These are phyloP conservation scores for Marasmius oreades DNA, from an alignment of 1,284 basidiomycete genomes.

Conservation along the genomic window DNA sequence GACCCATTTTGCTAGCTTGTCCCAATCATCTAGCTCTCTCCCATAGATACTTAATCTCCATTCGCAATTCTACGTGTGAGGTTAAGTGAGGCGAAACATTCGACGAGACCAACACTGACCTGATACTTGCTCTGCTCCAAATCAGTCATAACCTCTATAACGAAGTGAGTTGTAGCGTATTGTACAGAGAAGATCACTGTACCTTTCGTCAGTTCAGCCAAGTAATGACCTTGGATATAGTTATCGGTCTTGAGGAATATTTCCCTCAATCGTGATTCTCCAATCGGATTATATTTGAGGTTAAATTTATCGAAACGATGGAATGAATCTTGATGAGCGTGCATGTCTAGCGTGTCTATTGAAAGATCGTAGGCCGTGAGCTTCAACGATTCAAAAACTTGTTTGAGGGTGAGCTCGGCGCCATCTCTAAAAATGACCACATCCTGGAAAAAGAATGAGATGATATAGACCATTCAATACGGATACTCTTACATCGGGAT, in stretches of 20 bases:
- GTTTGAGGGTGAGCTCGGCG: conserved; percentile 81
- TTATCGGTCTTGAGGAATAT: conserved; percentile 99
- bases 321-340: conserved; percentile 96
- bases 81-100: conserved; percentile 8
- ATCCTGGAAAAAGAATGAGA: conserved; percentile 54
- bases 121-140: conserved; percentile 99
- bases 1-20: conserved; percentile 97
- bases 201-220: conserved; percentile 95
- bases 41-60: conserved; percentile 98
- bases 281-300: conserved; percentile 90
- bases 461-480: background rate
- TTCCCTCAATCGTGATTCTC: conserved; percentile 92
- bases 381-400: conserved; percentile 95
- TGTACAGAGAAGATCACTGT: conserved; percentile 13
- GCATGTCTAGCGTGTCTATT: conserved; percentile 99
- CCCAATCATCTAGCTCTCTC: conserved; percentile 83
- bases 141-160: conserved; percentile 92
- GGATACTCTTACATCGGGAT: conserved; percentile 53
- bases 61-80: conserved; percentile 75
- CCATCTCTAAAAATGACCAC: conserved; percentile 95
- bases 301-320: conserved; percentile 98
- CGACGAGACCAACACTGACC: conserved; percentile 34
- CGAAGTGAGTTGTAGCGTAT: background rate
- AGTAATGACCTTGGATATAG: conserved; percentile 85
- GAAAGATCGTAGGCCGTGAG: conserved; percentile 97